Base-by-base conservation (phyloP, 495 filamentous ascomycete species). In the Pyrenopolyporus hunteri region DNA sequence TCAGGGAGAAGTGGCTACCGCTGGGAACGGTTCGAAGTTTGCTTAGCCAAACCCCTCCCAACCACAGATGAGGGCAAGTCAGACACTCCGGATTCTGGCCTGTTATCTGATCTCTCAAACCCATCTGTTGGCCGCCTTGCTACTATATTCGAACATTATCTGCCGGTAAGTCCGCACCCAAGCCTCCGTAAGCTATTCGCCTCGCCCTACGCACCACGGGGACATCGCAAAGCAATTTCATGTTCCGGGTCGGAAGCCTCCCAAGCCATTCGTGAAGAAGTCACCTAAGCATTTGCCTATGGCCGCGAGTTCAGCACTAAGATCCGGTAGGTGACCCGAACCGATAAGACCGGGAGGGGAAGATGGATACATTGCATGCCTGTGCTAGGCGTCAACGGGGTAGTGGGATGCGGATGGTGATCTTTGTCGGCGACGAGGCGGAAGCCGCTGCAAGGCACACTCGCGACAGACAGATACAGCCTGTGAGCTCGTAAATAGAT, bases 371-470 rank as follows among this genome's bases (percentile, higher is more conserved):
- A 87, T 59, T 85, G 83, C 68, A 87, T 84, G 26, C 85, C 85
- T 8, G 70, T 88, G 9, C 43, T 84, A 10, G 84, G 85, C 0
- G 75, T 69, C 25, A 80, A 87, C 56, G 80, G 82, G 11, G 73
- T 78, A 7, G 76, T 87, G 6, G 86, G 85, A 84, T 86, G 0
- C 87, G 83, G 84, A 85, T 89, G 82, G 76, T 88, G 13, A 79
- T 87, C 0, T 77, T 88, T 63, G 80, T 87, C 0, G 84, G 87
- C 37, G 77, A 76, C 50, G 75, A 80, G 7, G 66, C 57, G 13
- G 66, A 64, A 8, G 11, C 9, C 2, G 14, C n/a, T 43, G 1
- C 9, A 7, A 57, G 48, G 32, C 48, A 45, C 31, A 28, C 51
- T 36, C 61, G 62, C 20, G 59, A 51, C 17, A 67, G 70, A 1